Evolutionary conservation across 1,139 yeast genomes (phyloP), one percentile per base, ranked within the genome.

Genomic region (Yamadazyma dendronema): DNA sequence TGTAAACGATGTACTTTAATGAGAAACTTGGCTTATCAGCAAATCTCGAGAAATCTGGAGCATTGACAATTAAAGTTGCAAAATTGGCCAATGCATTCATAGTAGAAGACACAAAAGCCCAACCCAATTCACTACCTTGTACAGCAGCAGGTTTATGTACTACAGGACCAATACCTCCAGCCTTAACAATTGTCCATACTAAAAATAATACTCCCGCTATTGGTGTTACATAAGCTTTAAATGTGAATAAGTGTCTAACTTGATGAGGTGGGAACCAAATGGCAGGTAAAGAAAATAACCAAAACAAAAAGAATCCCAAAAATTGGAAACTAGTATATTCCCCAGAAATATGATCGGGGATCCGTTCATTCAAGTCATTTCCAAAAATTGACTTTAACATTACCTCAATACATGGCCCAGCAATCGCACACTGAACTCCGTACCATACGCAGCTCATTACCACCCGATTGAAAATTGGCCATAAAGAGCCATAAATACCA

Each of bases 31-130:
- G 70, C 35, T 54, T 57, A 39, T 72, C 74, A 8, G 96, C 84
- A 59, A 88, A 84, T 59, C 96, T 79, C 16, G 95, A 74, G 60
- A 87, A 88, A 72, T 89, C 97, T 0, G 96, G 95, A 14, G 95
- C 84, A 61, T 89, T 89, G 46, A 84, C 78, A 53, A 87, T 84
- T 54, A 89, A 72, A 6, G 96, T 85, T 5, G 95, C 94, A 54
- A 88, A 88, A 62, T 86, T 85, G 19, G 95, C 88, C 48, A 89
- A 67, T 36, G 89, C 73, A 57, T 83, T 82, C 88, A 88, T 83
- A 29, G 82, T 66, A n/a, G 89, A 76, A 51, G 76, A 75, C 39
- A 89, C 75, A 59, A 87, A 85, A 2, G 85, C 86, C 96, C 96
- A 89, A 23, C 80, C 90, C 39, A 83, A 72, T 0, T 62, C 81